These are phyloP conservation scores for Pichia deserticola DNA, from an alignment of 805 yeast genomes.

Conservation along the genomic window DNA sequence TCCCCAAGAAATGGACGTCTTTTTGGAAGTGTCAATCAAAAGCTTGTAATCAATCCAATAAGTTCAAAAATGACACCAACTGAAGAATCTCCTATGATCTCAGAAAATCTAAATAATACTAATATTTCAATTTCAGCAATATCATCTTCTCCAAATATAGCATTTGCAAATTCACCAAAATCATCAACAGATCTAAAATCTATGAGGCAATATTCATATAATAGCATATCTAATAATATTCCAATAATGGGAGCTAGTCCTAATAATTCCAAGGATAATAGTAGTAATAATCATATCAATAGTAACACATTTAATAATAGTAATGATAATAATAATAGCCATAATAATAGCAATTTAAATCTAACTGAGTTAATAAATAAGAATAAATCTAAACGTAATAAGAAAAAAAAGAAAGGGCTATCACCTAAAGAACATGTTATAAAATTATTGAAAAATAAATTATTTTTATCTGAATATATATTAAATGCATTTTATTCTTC, in stretches of 20 bases:
- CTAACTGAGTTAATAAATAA: slow-evolving; percentile 2
- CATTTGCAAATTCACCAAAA: background rate
- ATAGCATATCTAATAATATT: background rate
- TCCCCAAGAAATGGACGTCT: slow-evolving; percentile 18
- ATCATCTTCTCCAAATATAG: background rate
- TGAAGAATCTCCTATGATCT: background rate
- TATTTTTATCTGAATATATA: slow-evolving; percentile 45
- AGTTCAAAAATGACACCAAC: background rate
- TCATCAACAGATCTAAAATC: background rate
- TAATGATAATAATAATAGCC: background rate
- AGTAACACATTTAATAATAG: background rate
- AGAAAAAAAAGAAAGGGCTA: slow-evolving; percentile 8
- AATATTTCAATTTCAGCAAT: background rate
- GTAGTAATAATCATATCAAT: background rate
- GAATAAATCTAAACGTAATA: slow-evolving; percentile 7
- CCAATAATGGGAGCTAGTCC: background rate
- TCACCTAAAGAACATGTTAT: slow-evolving; percentile 20
- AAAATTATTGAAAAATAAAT: slow-evolving; percentile 22
- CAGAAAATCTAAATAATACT: background rate
- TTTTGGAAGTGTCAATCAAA: slow-evolving; percentile 9
- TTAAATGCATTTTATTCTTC: slow-evolving; percentile 54
- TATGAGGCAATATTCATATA: background rate
- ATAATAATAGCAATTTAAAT: background rate
- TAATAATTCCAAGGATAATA: background rate
- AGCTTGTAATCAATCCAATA: background rate